Evolutionary conservation across 176 grass and related monocot species (phyloP).

Genomic region (Lolium multiflorum): DNA sequence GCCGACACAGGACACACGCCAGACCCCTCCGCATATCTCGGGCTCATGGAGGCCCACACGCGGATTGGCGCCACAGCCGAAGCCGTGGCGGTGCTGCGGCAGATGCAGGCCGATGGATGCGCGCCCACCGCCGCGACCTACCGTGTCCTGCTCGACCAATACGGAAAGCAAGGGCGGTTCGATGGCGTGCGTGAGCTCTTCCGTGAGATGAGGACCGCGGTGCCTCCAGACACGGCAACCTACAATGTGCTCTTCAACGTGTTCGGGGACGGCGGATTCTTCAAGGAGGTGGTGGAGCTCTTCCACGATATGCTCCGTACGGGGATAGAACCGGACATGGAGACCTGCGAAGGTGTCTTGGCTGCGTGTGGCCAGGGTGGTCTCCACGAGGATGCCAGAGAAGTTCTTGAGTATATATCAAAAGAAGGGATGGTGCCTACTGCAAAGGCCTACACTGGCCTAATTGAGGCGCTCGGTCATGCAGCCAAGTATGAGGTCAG

Average conservation of each 20-base stretch:
- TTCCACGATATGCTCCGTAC: slow-evolving; percentile 79
- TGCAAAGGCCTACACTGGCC: slow-evolving; percentile 85
- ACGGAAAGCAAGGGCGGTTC: slow-evolving; percentile 72
- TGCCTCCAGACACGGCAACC: slow-evolving; percentile 76
- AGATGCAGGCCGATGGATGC: slow-evolving; percentile 88
- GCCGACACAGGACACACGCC: slow-evolving; percentile 61
- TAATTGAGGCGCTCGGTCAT: slow-evolving; percentile 87
- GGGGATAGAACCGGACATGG: slow-evolving; percentile 78
- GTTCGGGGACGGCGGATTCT: slow-evolving; percentile 89
- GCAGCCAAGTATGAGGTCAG: slow-evolving; percentile 89
- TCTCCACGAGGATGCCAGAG: slow-evolving; percentile 91
- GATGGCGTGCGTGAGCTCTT: slow-evolving; percentile 91
- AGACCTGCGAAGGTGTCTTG: slow-evolving; percentile 88
- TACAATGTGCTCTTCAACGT: slow-evolving; percentile 91
- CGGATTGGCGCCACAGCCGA: slow-evolving; percentile 63
- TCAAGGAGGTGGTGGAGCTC: slow-evolving; percentile 91
- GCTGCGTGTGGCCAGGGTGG: slow-evolving; percentile 85
- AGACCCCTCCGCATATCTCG: slow-evolving; percentile 67
- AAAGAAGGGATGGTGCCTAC: slow-evolving; percentile 78
- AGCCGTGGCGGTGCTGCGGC: slow-evolving; percentile 73
- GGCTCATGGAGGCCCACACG: slow-evolving; percentile 83
- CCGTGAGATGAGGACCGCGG: slow-evolving; percentile 83
- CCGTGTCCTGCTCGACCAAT: slow-evolving; percentile 83
- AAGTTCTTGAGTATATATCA: slow-evolving; percentile 74
- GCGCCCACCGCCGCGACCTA: slow-evolving; percentile 73